Conservation (phyloP, 2,329 filamentous ascomycete genomes). For the Botrytis hyacinthi region DNA sequence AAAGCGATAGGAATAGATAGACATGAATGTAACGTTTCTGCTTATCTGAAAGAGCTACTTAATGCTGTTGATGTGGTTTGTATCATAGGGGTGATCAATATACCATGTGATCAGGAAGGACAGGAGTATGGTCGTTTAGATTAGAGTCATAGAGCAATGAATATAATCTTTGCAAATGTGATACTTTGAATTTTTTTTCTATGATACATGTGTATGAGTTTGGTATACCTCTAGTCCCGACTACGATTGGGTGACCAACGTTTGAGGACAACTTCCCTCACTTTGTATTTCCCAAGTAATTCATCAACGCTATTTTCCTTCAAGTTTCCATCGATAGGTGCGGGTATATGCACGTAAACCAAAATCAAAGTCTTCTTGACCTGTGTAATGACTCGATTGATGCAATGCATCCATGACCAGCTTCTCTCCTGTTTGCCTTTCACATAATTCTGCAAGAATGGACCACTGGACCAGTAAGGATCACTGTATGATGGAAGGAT, state of each 20-base stretch:
- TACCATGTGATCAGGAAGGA: not conserved
- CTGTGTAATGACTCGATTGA: conserved; percentile 85
- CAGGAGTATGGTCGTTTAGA: not conserved
- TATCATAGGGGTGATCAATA: not conserved
- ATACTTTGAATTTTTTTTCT: not conserved
- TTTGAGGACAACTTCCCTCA: conserved; percentile 77
- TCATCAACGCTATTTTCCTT: conserved; percentile 57
- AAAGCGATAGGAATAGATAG: not conserved
- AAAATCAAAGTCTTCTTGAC: conserved; percentile 88
- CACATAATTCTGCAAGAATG: conserved; percentile 49
- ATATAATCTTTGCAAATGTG: not conserved
- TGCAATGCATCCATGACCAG: conserved; percentile 84
- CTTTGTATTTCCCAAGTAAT: conserved; percentile 66
- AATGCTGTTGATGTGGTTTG: not conserved
- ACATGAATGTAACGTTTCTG: conserved; percentile 16
- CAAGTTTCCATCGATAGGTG: conserved; percentile 52
- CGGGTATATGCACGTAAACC: conserved; percentile 87
- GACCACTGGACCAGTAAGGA: conserved; percentile 61
- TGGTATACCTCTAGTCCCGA: not conserved
- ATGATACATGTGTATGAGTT: not conserved
- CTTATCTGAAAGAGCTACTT: not conserved
- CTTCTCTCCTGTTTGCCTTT: conserved; percentile 51
- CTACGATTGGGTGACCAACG: conserved; percentile 78
- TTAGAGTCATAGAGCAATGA: not conserved
- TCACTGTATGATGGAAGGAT: conserved; percentile 80